phyloP scores from a whole-genome alignment of 352 stramenopile species.

The Vaucheria bursata region DNA sequence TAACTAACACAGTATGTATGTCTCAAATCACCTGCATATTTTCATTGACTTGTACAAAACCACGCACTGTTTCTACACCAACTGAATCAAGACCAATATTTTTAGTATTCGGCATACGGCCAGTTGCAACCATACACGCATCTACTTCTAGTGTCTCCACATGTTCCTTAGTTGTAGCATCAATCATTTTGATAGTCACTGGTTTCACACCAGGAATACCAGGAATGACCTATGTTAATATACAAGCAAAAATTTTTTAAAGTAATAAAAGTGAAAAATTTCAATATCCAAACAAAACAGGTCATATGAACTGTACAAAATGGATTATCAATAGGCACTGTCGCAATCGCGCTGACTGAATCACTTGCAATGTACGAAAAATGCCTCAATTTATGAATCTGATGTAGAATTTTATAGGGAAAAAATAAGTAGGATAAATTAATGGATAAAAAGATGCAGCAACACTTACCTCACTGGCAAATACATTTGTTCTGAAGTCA shows the following conservation, averaged over 20 bases:
- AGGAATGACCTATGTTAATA: conserved; percentile 58
- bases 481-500: conserved; percentile 70
- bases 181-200: conserved; percentile 78
- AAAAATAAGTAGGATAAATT: too few species aligned
- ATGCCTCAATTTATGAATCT: too few species aligned
- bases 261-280: background rate
- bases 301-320: too few species aligned
- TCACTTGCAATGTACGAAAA: too few species aligned
- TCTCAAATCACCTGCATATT: conserved; percentile 58
- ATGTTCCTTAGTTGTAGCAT: conserved; percentile 66
- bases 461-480: conserved; percentile 56
- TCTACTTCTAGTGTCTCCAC: conserved; percentile 56
- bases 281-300: too few species aligned
- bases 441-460: too few species aligned
- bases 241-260: background rate
- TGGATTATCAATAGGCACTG: too few species aligned
- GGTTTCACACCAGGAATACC: conserved; percentile 68
- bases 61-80: conserved; percentile 66
- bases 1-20: too few species aligned
- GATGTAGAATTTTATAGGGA: too few species aligned
- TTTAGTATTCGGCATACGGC: conserved; percentile 67
- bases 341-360: too few species aligned
- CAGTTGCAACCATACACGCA: conserved; percentile 69
- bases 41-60: conserved; percentile 67
- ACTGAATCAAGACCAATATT: conserved; percentile 63